Percentiles rank a stretch among this genome's conserved stretches.
phyloP scores from a whole-genome alignment of 2,329 filamentous ascomycete genomes.

The Coniella lustricola region DNA sequence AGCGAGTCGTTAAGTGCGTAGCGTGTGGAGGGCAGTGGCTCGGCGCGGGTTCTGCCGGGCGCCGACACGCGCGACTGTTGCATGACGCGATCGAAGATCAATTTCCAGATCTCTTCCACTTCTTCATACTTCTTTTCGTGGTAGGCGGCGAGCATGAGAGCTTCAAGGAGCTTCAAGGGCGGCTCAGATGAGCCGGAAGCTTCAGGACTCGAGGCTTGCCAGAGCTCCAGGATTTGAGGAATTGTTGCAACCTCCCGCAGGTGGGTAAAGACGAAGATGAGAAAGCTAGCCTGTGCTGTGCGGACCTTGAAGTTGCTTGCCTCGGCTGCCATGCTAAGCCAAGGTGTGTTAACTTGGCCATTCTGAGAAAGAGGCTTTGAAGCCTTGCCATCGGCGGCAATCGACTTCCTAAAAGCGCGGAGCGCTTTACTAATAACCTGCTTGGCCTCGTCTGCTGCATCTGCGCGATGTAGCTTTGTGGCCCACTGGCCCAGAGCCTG shows the following conservation, averaged over 20 bases:
- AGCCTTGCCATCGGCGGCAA: slow-evolving; percentile 14
- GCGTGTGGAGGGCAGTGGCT: slow-evolving; percentile 41
- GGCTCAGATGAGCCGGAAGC: slow-evolving; percentile 22
- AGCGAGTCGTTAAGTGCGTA: slow-evolving; percentile 46
- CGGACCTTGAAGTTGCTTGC: slow-evolving; percentile 23
- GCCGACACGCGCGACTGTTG: slow-evolving; percentile 32
- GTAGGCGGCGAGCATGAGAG: slow-evolving; percentile 62
- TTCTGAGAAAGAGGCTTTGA: neutral
- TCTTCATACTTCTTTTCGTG: slow-evolving; percentile 49
- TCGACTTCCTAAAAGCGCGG: slow-evolving; percentile 28
- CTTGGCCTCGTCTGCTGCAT: slow-evolving; percentile 10
- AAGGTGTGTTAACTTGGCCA: slow-evolving; percentile 17
- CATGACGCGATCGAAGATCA: slow-evolving; percentile 48
- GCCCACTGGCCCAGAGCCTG: slow-evolving; percentile 28
- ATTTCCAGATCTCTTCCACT: slow-evolving; percentile 60
- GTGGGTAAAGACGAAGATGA: slow-evolving; percentile 34
- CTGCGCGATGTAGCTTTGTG: neutral
- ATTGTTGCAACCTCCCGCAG: slow-evolving; percentile 31
- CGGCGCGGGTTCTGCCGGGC: slow-evolving; percentile 18
- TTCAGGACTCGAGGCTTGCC: slow-evolving; percentile 30
- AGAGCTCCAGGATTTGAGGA: slow-evolving; percentile 35
- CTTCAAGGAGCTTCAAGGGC: slow-evolving; percentile 51
- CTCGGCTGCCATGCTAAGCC: slow-evolving; percentile 20
- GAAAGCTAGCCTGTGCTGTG: slow-evolving; percentile 33
- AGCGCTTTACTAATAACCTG: slow-evolving; percentile 28